Conservation (phyloP, 2,329 filamentous ascomycete genomes). For the Hysterium pulicare region DNA sequence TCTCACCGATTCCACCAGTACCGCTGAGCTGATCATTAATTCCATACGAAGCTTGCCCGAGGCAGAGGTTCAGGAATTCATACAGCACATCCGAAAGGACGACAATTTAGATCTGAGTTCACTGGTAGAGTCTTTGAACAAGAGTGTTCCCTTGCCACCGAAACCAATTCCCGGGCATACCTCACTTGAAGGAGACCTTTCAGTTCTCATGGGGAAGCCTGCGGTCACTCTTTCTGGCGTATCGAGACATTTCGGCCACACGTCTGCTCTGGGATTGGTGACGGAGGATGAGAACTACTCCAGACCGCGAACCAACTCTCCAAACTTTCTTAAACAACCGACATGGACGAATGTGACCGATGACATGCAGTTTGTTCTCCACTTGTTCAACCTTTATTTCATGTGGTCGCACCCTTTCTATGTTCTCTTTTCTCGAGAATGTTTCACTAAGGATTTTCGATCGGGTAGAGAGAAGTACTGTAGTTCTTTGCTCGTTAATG, state of each 20-base stretch:
- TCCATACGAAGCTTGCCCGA: slow-evolving; percentile 46
- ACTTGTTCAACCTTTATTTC: slow-evolving; percentile 66
- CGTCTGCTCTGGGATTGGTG: slow-evolving; percentile 35
- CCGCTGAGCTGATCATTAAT: slow-evolving; percentile 40
- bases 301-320: slow-evolving; percentile 9
- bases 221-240: slow-evolving; percentile 30
- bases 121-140: slow-evolving; percentile 40
- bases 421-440: slow-evolving; percentile 67
- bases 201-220: slow-evolving; percentile 36
- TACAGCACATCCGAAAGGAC: slow-evolving; percentile 43
- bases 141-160: slow-evolving; percentile 35
- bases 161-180: slow-evolving; percentile 19
- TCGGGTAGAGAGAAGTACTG: slow-evolving; percentile 62
- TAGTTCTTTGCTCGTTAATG: slow-evolving; percentile 64
- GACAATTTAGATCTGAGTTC: slow-evolving; percentile 37
- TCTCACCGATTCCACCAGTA: slow-evolving; percentile 11
- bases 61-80: slow-evolving; percentile 40
- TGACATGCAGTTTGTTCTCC: slow-evolving; percentile 58
- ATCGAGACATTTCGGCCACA: slow-evolving; percentile 37
- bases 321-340: slow-evolving; percentile 14
- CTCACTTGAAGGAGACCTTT: slow-evolving; percentile 34
- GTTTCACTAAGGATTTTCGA: slow-evolving; percentile 65
- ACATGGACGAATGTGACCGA: slow-evolving; percentile 61
- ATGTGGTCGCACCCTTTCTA: slow-evolving; percentile 72
- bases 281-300: slow-evolving; percentile 32